phyloP scores from a whole-genome alignment of 2,329 filamentous ascomycete species.

The Colletotrichum sp. region DNA sequence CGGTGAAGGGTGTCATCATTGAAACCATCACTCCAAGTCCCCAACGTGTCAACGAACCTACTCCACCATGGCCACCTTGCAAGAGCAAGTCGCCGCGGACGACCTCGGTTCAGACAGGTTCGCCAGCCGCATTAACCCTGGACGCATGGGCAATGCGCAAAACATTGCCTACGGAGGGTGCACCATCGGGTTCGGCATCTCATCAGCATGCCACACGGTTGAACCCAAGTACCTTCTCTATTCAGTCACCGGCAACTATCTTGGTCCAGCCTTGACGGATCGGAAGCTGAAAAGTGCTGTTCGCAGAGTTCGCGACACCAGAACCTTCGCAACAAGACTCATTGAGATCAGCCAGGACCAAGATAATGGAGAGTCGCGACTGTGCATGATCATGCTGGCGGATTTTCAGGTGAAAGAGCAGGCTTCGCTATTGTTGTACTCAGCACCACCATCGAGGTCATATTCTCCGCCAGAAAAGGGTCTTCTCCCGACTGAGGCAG shows the following conservation, averaged over 20 bases:
- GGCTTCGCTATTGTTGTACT: slow-evolving; percentile 38
- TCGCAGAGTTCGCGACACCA: slow-evolving; percentile 43
- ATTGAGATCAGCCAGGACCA: slow-evolving; percentile 48
- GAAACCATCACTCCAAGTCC: not conserved
- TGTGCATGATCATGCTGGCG: slow-evolving; percentile 45
- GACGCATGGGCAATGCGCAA: slow-evolving; percentile 34
- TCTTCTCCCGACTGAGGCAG: slow-evolving; percentile 20
- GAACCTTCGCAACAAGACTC: slow-evolving; percentile 51
- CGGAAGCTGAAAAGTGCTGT: slow-evolving; percentile 41
- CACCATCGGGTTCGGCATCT: slow-evolving; percentile 42
- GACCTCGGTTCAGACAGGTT: slow-evolving; percentile 22
- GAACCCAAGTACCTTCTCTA: slow-evolving; percentile 44
- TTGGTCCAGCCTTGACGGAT: slow-evolving; percentile 47
- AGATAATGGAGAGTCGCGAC: slow-evolving; percentile 37
- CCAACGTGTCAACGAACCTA: not conserved
- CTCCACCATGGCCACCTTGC: slow-evolving; percentile 4
- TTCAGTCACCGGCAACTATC: slow-evolving; percentile 49
- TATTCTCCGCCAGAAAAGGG: slow-evolving; percentile 35
- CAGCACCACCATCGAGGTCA: slow-evolving; percentile 32
- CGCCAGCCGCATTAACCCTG: slow-evolving; percentile 29
- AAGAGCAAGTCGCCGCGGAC: slow-evolving; percentile 12
- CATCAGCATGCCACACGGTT: slow-evolving; percentile 44
- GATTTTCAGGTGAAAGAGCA: slow-evolving; percentile 52
- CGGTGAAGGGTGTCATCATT: not conserved
- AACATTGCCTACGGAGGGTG: slow-evolving; percentile 50